These are phyloP conservation scores for Hypseocharis bilobata DNA, from an alignment of 441 rosid species.

Conservation along the genomic window DNA sequence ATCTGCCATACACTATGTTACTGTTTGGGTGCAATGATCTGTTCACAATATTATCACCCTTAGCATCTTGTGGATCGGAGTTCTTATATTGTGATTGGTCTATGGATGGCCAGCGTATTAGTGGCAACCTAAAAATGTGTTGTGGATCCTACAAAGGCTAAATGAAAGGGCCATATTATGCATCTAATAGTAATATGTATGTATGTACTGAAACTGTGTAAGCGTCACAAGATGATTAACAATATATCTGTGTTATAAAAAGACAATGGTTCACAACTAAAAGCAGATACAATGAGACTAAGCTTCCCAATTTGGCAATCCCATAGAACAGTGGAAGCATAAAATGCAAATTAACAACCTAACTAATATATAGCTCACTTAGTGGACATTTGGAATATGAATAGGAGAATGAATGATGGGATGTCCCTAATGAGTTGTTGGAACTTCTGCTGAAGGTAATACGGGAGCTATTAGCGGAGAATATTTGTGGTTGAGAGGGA, in stretches of 20 bases:
- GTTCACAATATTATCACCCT: background rate
- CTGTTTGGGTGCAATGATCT: background rate
- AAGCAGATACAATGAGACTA: background rate
- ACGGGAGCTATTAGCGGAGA: too few relatives aligned
- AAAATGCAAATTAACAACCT: background rate
- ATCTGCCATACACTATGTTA: background rate
- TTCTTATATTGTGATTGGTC: background rate
- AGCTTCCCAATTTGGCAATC: background rate
- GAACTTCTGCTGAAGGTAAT: background rate
- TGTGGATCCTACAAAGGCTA: background rate
- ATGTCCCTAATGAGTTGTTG: background rate
- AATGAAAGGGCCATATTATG: background rate
- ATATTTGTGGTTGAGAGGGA: too few relatives aligned
- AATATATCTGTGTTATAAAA: background rate
- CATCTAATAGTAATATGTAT: background rate
- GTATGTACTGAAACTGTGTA: background rate
- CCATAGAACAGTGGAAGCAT: background rate
- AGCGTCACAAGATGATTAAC: background rate
- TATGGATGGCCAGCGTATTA: background rate
- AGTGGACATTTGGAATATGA: background rate
- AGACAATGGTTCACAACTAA: background rate
- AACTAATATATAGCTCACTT: background rate
- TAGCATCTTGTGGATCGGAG: background rate
- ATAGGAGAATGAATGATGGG: background rate
- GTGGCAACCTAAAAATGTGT: background rate